Base-by-base conservation (phyloP, 2,329 filamentous ascomycete species). In the Fusarium sarcochroum region DNA sequence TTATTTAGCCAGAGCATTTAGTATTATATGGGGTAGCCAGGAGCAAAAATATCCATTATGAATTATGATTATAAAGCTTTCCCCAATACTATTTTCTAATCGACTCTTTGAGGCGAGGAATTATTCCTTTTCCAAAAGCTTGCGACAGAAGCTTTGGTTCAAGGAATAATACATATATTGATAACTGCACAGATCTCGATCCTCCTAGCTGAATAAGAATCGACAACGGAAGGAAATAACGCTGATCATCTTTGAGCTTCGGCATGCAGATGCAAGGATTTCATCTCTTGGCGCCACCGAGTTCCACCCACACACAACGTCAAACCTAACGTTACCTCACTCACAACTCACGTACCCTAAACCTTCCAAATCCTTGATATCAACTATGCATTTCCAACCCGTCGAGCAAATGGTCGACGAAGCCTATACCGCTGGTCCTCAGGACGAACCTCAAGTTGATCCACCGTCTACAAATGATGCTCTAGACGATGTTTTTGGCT, bases 401-500 rank as follows among this genome's bases (percentile, higher is more conserved):
- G 66, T 76, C 45, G 78, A 76, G 35, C 66, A 66, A 50, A 69
- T 72, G 45, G 66, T 60, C 21, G 74, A 78, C 21, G 76, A 78
- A 30, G 68, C 64, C 38, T 73, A 76, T 55, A 58, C 73, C 18
- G 45, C 68, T 18, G 69, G 69, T 23, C 62, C 70, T 7, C 67
- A 66, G 13, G 70, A 56, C 27, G 68, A 64, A 30, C 17, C 46
- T 18, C 58, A 68, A 38, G 49, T 17, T 17, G 58, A 69, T 15
- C 17, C 47, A 23, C 21, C 25, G 17, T 13, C 56, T 6, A 34
- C 62, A 42, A 73, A 75, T 40, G 73, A 78, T 58, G 69, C 73
- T 21, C 59, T 81, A 7, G 79, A 80, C 46, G 79, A 81, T 51
- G 77, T 81, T 42, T 81, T 80, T 66, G 78, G 78, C 25, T 74